phyloP scores from a whole-genome alignment of 2,329 filamentous ascomycete species.

The Claviceps arundinis region DNA sequence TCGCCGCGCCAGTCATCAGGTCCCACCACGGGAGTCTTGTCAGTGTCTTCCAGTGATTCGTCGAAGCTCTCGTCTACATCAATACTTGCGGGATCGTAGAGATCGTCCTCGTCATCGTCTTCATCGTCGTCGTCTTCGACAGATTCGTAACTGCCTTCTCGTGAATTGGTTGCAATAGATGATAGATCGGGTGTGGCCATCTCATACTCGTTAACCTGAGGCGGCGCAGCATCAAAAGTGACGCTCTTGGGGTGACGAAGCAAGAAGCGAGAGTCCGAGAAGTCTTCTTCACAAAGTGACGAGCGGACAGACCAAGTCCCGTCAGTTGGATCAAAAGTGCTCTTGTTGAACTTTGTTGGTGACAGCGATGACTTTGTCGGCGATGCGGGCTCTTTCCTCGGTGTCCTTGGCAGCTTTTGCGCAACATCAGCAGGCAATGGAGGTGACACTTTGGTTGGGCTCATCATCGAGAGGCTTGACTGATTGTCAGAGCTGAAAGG shows the following conservation, averaged over 20 bases:
- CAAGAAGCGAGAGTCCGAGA: conserved; percentile 52
- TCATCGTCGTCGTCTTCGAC: conserved; percentile 57
- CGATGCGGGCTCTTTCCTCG: conserved; percentile 59
- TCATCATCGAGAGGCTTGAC: conserved; percentile 21
- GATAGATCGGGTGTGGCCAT: conserved; percentile 96
- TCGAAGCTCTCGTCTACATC: conserved; percentile 77
- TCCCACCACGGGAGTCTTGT: conserved; percentile 95
- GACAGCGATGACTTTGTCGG: conserved; percentile 86
- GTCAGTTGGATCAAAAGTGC: conserved; percentile 55
- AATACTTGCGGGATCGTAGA: conserved; percentile 39
- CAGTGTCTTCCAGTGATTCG: conserved; percentile 84
- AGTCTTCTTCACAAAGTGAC: conserved; percentile 41
- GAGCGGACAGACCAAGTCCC: conserved; percentile 57
- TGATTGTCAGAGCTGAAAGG: conserved; percentile 34
- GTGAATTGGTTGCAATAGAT: conserved; percentile 75
- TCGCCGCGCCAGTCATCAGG: conserved; percentile 90
- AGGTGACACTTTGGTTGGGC: conserved; percentile 13
- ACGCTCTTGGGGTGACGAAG: conserved; percentile 91
- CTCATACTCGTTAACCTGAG: conserved; percentile 94
- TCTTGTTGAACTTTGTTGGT: conserved; percentile 51
- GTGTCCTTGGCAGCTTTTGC: conserved; percentile 29
- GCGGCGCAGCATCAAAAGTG: conserved; percentile 87
- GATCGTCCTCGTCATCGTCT: conserved; percentile 51
- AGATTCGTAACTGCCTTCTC: conserved; percentile 86
- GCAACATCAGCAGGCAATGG: conserved; percentile 1